Base-by-base conservation (phyloP, 2,329 filamentous ascomycete species). In the Cladosporium colombiae region DNA sequence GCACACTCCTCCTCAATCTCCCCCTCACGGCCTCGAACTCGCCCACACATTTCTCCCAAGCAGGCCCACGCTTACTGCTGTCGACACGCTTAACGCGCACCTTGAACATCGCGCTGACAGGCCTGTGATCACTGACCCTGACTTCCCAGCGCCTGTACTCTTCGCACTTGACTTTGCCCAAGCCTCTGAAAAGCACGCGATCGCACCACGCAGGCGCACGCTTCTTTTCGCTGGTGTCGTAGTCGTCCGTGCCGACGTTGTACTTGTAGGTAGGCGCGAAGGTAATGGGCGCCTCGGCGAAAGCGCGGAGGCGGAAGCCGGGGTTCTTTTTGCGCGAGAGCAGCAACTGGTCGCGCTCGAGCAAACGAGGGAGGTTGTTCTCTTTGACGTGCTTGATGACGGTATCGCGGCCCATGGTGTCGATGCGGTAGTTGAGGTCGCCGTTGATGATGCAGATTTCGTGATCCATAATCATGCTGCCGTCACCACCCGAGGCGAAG, bases 241-340 rank as follows among this genome's bases (percentile, higher is more conserved):
- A 99, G 7, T 88, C 90, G 75, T 98, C 94, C 0, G 92, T 96
- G 18, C 93, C 93, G 0, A 98, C 92, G 72, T 99, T 95, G 77
- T 99, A 99, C 77, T 99, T 99, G 83, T 99, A 99, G 0, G 95
- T 99, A 0, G 95, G 95, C 8, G 92, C 89, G 76, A 99, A 99
- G 0, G 88, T 90, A 73, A 99, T 97, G 0, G 91, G 91, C 64
- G 90, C 84, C 79, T 99, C 95, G n/a, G 90, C 88, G 77, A 99
- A 98, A 0, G 92, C 90, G 23, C 93, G 89, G 5, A 99, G 85
- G 31, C 91, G 87, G 80, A 98, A 97, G 0, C 89, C 91, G 0
- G 94, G 93, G 72, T 97, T 97, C 71, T 92, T 91, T 61, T 93
- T 91, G 65, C 91, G 88, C 14, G 93, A 94, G 0, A 97, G 90